phyloP scores from a whole-genome alignment of 495 filamentous ascomycete genomes.

The Alectoria sarmentosa region DNA sequence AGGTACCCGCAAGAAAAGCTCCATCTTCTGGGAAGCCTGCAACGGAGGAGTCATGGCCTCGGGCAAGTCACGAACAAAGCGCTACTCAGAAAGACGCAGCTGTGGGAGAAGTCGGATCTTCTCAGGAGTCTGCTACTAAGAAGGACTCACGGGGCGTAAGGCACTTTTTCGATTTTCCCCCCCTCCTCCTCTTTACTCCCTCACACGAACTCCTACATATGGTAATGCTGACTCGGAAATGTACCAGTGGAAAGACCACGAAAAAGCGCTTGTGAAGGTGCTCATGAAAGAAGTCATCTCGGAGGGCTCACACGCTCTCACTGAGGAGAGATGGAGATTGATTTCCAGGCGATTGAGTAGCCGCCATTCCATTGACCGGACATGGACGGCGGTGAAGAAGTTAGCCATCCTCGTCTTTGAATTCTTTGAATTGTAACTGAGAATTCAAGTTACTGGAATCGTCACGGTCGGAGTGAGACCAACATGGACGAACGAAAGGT shows the following conservation, averaged over 20 bases:
- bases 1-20: not conserved
- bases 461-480: not conserved
- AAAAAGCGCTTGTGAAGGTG: not conserved
- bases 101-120: not conserved
- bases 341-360: not conserved
- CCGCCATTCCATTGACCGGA: not conserved
- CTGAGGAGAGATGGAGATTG: not conserved
- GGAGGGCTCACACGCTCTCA: not conserved
- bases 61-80: not conserved
- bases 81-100: not conserved
- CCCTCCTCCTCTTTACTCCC: too few relatives aligned
- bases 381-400: not conserved
- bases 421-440: not conserved
- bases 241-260: not conserved
- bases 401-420: not conserved
- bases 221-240: too few relatives aligned
- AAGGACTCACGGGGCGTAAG: not conserved
- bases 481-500: constrained; percentile 6
- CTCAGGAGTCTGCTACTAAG: not conserved
- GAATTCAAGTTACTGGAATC: constrained; percentile 7
- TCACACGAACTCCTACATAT: too few relatives aligned
- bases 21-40: not conserved
- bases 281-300: not conserved
- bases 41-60: not conserved
- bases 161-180: too few relatives aligned